Conservation (phyloP, 441 rosid species). For the Erodium trifolium region DNA sequence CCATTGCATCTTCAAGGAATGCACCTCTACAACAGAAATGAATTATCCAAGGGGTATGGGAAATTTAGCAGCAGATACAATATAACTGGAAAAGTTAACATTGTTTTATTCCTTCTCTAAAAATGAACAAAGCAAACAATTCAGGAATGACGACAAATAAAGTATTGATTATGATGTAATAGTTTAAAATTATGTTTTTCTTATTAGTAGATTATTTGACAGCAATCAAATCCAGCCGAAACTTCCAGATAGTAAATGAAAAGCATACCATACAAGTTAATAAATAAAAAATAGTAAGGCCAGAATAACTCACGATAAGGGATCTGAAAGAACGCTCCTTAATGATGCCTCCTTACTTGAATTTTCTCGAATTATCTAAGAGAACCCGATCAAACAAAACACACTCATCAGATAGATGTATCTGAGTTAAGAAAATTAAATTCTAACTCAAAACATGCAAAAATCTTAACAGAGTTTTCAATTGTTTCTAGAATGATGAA, state of each 20-base stretch:
- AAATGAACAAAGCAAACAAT: neutral
- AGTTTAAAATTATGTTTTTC: neutral
- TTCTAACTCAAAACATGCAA: neutral
- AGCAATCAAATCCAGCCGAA: too few species aligned
- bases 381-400: conserved; percentile 31
- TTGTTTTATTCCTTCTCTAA: too few species aligned
- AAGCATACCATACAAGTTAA: neutral
- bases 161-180: neutral
- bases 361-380: conserved; percentile 53
- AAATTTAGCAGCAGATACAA: too few species aligned
- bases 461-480: neutral
- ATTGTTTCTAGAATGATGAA: neutral
- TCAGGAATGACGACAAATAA: neutral
- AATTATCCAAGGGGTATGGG: too few species aligned
- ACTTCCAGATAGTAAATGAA: too few species aligned
- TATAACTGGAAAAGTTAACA: too few species aligned
- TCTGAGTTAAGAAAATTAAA: conserved; percentile 2
- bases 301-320: conserved; percentile 68
- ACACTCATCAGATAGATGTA: conserved; percentile 14
- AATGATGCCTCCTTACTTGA: conserved; percentile 70
- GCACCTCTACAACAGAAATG: conserved; percentile 44
- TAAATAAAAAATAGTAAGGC: conserved; percentile 3
- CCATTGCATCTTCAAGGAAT: conserved; percentile 90
- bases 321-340: conserved; percentile 90
- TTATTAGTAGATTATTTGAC: too few species aligned